Base-by-base conservation (phyloP, 495 filamentous ascomycete species). In the Parmelia sp. region DNA sequence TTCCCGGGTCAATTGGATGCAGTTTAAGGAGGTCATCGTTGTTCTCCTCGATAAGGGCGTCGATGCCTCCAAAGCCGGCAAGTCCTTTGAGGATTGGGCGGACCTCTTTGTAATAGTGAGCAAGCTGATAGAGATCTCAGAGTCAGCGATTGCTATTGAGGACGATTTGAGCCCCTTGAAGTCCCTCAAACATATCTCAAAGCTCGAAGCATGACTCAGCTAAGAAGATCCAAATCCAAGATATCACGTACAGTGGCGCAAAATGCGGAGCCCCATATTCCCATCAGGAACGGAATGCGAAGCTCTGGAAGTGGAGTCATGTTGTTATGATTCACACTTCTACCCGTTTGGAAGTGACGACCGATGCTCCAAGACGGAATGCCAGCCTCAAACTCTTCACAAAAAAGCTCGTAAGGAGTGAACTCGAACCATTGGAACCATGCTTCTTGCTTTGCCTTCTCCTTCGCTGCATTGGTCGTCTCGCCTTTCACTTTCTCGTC, bases 371-470 rank as follows among this genome's bases (percentile, higher is more conserved):
- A 98, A 0, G 89, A 96, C 0, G 94, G 94, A 65, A 98, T 97
- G 17, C 94, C 92, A 23, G 93, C 93, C 57, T 80, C 78, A 37
- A 90, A 86, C 66, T 97, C 94, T 72, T 98, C 94, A 71, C 91
- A 96, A 74, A 91, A 97, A 68, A 98, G 86, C 74, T 98, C 94
- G 68, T 96, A 98, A 0, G 94, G 94, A 0, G 91, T 96, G 63
- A 92, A 86, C 67, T 98, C 94, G 68, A 96, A 97, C 94, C 94
- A 98, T 70, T 98, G 93, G 68, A 98, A 98, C 90, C 92, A 98
- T 4, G 90, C 81, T 71, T 94, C 86, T 59, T 80, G 82, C 68
- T 83, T 86, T 4, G 90, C 87, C 58, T 84, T 81, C 61, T 82
- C 82, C 68, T 88, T 87, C 0, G 74, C 77, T 49, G 75, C 76